phyloP scores from a whole-genome alignment of 257 asterid genomes.

The Paulownia fortunei region DNA sequence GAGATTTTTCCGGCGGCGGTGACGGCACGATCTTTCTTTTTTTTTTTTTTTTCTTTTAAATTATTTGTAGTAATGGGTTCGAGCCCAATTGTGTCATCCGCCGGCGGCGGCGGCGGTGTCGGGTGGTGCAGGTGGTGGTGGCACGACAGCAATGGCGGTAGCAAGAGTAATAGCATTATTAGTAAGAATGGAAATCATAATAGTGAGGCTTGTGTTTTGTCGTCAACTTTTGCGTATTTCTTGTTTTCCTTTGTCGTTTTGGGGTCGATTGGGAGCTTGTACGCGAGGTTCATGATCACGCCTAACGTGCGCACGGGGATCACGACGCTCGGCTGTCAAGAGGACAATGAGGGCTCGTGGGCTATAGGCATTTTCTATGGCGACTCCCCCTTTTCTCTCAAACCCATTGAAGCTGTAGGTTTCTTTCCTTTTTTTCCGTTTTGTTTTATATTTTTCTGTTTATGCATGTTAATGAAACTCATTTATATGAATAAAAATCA shows the following conservation, averaged over 20 bases:
- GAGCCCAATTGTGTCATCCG: slow-evolving; percentile 33
- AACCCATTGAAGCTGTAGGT: slow-evolving; percentile 90
- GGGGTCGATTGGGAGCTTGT: slow-evolving; percentile 73
- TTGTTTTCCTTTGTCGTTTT: slow-evolving; percentile 62
- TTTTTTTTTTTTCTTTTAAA: neutral
- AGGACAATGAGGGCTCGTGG: slow-evolving; percentile 96
- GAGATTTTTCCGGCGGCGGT: neutral
- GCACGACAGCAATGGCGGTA: slow-evolving; percentile 23
- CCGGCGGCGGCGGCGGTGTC: slow-evolving; percentile 28
- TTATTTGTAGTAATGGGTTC: slow-evolving; percentile 44
- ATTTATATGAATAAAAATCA: neutral
- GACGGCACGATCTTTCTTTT: neutral
- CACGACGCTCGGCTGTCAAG: slow-evolving; percentile 62
- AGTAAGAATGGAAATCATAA: slow-evolving; percentile 26
- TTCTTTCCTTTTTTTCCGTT: neutral
- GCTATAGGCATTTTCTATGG: slow-evolving; percentile 88
- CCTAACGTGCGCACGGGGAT: slow-evolving; percentile 66
- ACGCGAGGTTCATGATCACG: slow-evolving; percentile 59
- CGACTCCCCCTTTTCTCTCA: slow-evolving; percentile 87
- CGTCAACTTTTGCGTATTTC: slow-evolving; percentile 63
- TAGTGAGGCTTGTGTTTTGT: slow-evolving; percentile 36
- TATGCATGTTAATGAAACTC: slow-evolving; percentile 7
- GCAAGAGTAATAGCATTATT: slow-evolving; percentile 11
- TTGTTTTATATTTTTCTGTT: neutral
- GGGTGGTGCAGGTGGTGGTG: slow-evolving; percentile 48